A percentile compares a stretch with the other conserved stretches of the same genome.
These are phyloP conservation scores for Platanthera guangdongensis DNA, from an alignment of 106 monocot species.

Conservation along the genomic window DNA sequence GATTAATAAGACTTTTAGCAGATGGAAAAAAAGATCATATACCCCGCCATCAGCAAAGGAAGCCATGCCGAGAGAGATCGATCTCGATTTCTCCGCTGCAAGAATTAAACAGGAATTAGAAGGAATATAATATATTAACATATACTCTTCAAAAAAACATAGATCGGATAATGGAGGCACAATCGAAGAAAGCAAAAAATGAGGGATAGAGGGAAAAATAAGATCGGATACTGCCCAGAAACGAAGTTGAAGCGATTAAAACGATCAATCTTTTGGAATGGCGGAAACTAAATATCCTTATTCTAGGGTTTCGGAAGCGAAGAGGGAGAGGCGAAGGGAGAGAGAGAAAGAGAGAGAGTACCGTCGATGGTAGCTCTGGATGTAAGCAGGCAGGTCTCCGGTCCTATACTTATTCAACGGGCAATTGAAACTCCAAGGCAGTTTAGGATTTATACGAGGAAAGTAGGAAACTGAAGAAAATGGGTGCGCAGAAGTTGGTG, in stretches of 20 bases:
- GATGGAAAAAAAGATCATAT: neutral
- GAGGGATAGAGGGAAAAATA: neutral
- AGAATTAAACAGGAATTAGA: neutral
- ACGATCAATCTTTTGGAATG: neutral
- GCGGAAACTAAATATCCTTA: neutral
- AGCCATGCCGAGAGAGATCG: conserved; percentile 1
- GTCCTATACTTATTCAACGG: neutral
- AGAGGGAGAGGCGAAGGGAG: neutral
- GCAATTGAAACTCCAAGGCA: too few species aligned
- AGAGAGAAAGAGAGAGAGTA: too few species aligned
- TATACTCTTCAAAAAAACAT: neutral
- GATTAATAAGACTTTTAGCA: neutral
- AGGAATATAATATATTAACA: too few species aligned
- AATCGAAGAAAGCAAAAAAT: neutral
- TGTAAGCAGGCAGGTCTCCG: neutral
- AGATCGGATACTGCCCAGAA: neutral
- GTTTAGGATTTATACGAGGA: too few species aligned
- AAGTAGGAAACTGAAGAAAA: too few species aligned
- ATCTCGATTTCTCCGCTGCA: conserved; percentile 4
- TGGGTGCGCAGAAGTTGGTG: too few species aligned
- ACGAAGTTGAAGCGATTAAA: neutral
- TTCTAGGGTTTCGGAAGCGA: neutral
- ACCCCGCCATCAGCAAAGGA: conserved; percentile 13
- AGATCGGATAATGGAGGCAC: neutral
- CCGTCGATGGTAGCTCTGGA: neutral